Evolutionary conservation across 768 basidiomycete genomes (phyloP), one percentile per base, ranked within the genome.

Genomic region (Rhizopogon vesiculosus): DNA sequence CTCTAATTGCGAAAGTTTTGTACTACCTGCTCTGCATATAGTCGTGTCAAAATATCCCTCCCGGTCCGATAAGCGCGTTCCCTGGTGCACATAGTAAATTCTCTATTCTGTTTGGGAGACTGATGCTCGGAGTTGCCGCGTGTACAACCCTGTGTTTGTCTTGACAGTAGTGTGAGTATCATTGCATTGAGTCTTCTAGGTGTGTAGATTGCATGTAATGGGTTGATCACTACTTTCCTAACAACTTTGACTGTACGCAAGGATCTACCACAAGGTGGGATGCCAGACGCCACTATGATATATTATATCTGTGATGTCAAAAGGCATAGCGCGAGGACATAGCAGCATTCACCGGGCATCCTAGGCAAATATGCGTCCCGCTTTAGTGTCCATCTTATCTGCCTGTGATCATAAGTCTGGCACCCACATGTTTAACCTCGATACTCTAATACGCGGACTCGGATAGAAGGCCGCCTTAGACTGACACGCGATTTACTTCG

Each of bases 21-120:
- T 72, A 72, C 53, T 70, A 72, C 70, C 31, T 64, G 61, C 52
- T 57, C 56, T 56, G 66, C 58, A 69, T 66, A 69, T 66, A 71
- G 61, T 61, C 60, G 25, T 62, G 42, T 57, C 45, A 63, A 61
- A 54, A 61, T 61, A 46, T 62, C 63, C 31, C 57, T 59, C 45
- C 58, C 22, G 35, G 25, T 19, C 15, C 22, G 29, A 49, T 35
- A 51, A 49, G 53, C 19, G 45, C 31, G 46, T 33, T 13, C n/a
- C 15, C 48, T 51, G 15, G 31, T 25, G 19, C 18, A 19, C 13
- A 28, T 50, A 5, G 48, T 12, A 50, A 50, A 18, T 39, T 35
- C 39, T 15, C 45, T 12, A 22, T 48, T 18, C 9, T 51, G 49
- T 38, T 22, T 25, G 29, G 18, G 40, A 25, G 40, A 25, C 18